A percentile compares a stretch with the other conserved stretches of the same genome.
Evolutionary conservation across 257 asterid species (phyloP).

Genomic region (Plantago elongata): DNA sequence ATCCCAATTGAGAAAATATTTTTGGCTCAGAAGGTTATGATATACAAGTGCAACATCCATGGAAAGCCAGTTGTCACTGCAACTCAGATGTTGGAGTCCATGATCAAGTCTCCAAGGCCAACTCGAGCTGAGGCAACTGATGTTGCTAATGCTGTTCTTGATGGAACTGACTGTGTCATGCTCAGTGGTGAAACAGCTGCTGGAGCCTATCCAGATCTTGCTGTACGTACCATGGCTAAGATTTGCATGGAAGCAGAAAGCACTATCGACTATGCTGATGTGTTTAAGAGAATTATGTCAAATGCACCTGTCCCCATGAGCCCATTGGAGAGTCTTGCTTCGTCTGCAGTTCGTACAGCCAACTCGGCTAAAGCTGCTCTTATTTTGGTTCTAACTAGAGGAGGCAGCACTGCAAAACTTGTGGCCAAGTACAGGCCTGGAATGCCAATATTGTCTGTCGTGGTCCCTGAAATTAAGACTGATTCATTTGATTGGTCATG

Average conservation of each 20-base stretch:
- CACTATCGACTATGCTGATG: slow-evolving; percentile 69
- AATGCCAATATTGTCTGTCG: slow-evolving; percentile 71
- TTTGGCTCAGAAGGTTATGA: slow-evolving; percentile 85
- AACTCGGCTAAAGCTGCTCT: slow-evolving; percentile 68
- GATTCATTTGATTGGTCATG: slow-evolving; percentile 85
- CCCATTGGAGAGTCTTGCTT: slow-evolving; percentile 79
- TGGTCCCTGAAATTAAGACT: slow-evolving; percentile 75
- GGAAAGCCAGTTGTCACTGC: slow-evolving; percentile 95
- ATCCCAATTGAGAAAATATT: slow-evolving; percentile 87
- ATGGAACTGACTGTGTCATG: slow-evolving; percentile 91
- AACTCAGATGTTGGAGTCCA: slow-evolving; percentile 88
- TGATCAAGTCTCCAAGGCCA: slow-evolving; percentile 91
- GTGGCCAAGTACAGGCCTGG: slow-evolving; percentile 89
- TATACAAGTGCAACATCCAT: slow-evolving; percentile 82
- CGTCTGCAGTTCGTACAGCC: slow-evolving; percentile 78
- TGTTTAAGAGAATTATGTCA: slow-evolving; percentile 56
- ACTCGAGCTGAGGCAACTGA: slow-evolving; percentile 93
- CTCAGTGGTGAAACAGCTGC: slow-evolving; percentile 96
- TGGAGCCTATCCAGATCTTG: slow-evolving; percentile 90
- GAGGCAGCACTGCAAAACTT: slow-evolving; percentile 81
- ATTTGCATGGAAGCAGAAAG: slow-evolving; percentile 82
- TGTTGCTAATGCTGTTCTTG: slow-evolving; percentile 87
- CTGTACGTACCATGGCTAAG: slow-evolving; percentile 81
- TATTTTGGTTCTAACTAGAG: slow-evolving; percentile 70
- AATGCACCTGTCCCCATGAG: slow-evolving; percentile 90